Percentiles rank a stretch among this genome's conserved stretches.
Conservation (phyloP, 495 filamentous ascomycete genomes). For the Talaromyces proteolyticus region DNA sequence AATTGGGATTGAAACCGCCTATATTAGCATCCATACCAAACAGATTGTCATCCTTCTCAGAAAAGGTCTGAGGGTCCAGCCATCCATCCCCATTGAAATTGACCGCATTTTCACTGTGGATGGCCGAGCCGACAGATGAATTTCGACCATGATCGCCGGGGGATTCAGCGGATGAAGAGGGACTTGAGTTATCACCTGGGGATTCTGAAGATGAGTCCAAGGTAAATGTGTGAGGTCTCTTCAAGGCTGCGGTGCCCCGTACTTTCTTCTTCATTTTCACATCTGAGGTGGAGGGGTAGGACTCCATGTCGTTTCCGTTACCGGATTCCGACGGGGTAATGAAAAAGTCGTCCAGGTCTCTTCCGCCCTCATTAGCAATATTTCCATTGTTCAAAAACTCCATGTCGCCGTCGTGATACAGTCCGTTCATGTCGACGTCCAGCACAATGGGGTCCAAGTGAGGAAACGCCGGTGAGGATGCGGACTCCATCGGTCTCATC, state of each 20-base stretch:
- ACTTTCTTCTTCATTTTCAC: constrained; percentile 24
- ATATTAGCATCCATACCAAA: constrained; percentile 34
- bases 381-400: constrained; percentile 36
- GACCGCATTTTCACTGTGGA: constrained; percentile 33
- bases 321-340: constrained; percentile 23
- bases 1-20: constrained; percentile 24
- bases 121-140: constrained; percentile 33
- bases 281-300: constrained; percentile 18
- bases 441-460: constrained; percentile 39
- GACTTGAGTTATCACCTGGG: constrained; percentile 33
- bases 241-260: constrained; percentile 29
- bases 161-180: constrained; percentile 38
- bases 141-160: constrained; percentile 34
- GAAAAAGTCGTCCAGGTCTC: constrained; percentile 40
- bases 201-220: constrained; percentile 40
- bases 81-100: constrained; percentile 32
- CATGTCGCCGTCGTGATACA: constrained; percentile 35
- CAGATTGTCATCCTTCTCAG: constrained; percentile 32
- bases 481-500: constrained; percentile 35
- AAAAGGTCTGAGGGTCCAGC: constrained; percentile 32
- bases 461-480: constrained; percentile 36
- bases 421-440: constrained; percentile 41
- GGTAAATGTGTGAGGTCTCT: constrained; percentile 23
- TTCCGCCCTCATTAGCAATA: constrained; percentile 30
- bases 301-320: background rate